Evolutionary conservation across 2,329 filamentous ascomycete genomes (phyloP), one percentile per base, ranked within the genome.

Genomic region (Aspergillus flavus): DNA sequence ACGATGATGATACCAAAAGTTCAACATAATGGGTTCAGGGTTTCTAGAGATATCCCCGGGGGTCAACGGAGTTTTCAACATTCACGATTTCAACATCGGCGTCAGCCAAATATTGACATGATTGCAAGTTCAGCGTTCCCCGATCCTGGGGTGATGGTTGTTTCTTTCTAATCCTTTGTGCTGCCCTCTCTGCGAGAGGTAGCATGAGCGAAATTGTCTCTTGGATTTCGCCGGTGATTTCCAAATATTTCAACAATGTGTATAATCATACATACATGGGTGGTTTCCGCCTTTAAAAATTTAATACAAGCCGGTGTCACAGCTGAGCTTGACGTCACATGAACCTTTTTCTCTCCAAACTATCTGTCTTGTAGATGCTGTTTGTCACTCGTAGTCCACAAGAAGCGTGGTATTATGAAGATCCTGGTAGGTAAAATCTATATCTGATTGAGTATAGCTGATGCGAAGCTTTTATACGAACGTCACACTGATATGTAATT

Each of bases 21-120:
- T 78, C 75, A 78, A 78, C 75, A 78, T 77, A 76, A 19, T 68
- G 73, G 75, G 73, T 75, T 75, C 71, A 64, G 71, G 73, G 73
- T 73, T 77, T 74, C 61, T 63, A 71, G 75, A 76, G 71, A 78
- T 70, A 75, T 59, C 73, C 74, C 63, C 64, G 71, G 71, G 71
- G 74, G 71, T 71, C 69, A 68, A 72, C 68, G 73, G 73, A 76
- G 73, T 76, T 72, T 63, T 76, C 73, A 77, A 79, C 76, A 79
- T 76, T 76, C 67, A 82, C 81, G 80, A 83, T 81, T 80, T 83
- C 80, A 82, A 83, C 79, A 83, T 82, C 79, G 80, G 81, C 79
- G 76, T 65, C 62, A 58, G 61, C 61, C 61, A 63, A 61, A 64
- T 58, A 68, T 69, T 50, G 57, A 65, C 64, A 63, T 71, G 60